These are phyloP conservation scores for Ogataea kodamae DNA, from an alignment of 805 yeast species.

Conservation along the genomic window DNA sequence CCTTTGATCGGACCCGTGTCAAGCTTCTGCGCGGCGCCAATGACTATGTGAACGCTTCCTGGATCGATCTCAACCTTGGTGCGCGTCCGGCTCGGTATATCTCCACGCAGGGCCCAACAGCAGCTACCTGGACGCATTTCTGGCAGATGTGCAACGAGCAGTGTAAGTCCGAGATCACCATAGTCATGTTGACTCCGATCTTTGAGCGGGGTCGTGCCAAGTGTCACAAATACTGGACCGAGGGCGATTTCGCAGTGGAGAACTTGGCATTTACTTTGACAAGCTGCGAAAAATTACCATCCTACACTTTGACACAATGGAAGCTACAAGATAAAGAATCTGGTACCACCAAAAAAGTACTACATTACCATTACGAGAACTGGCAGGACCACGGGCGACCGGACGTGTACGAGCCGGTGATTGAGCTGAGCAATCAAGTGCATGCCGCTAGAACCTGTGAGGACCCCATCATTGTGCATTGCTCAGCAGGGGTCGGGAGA, in stretches of 20 bases:
- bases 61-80: constrained; percentile 23
- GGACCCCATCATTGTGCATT: constrained; percentile 42
- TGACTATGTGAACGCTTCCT: constrained; percentile 40
- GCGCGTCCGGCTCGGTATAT: constrained; percentile 41
- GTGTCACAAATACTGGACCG: constrained; percentile 41
- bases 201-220: constrained; percentile 38
- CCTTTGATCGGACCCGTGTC: constrained; percentile 62
- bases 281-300: constrained; percentile 2
- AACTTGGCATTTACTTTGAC: constrained; percentile 11
- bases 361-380: constrained; percentile 39
- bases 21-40: constrained; percentile 32
- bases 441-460: constrained; percentile 6
- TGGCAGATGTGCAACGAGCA: constrained; percentile 40
- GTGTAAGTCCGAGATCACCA: constrained; percentile 35
- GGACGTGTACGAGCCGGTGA: constrained; percentile 31
- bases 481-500: constrained; percentile 61
- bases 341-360: constrained; percentile 13
- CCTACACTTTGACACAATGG: constrained; percentile 19
- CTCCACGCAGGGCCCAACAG: constrained; percentile 67
- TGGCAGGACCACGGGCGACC: constrained; percentile 48
- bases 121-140: constrained; percentile 39
- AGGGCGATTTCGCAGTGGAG: constrained; percentile 8
- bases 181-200: constrained; percentile 75
- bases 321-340: constrained; percentile 8
- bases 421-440: constrained; percentile 19